phyloP scores from a whole-genome alignment of 1,139 yeast species.

The Insectozyma bohioensis region DNA sequence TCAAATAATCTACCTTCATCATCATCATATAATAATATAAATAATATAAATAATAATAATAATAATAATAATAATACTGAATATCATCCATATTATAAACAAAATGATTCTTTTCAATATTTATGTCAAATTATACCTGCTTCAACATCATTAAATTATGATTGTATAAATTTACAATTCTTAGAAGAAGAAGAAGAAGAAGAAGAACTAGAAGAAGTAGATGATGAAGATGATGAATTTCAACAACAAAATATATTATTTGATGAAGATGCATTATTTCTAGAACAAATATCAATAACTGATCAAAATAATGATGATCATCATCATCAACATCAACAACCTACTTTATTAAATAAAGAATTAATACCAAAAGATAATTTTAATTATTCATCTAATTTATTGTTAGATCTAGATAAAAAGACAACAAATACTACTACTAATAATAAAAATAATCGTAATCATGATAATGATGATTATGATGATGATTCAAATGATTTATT shows the following conservation, averaged over 20 bases:
- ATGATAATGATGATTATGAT: conserved; percentile 4
- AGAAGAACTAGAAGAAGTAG: background rate
- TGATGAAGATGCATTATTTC: too few relatives aligned
- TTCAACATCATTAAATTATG: conserved; percentile 19
- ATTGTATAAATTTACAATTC: conserved; percentile 26
- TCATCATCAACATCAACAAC: background rate
- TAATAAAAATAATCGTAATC: conserved; percentile 2
- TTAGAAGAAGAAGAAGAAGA: conserved; percentile 13
- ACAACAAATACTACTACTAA: background rate
- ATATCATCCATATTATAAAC: background rate
- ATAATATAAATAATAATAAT: too few relatives aligned
- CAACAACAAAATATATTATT: background rate
- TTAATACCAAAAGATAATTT: background rate
- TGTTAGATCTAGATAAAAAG: conserved; percentile 1
- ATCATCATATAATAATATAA: too few relatives aligned
- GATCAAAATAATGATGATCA: too few relatives aligned
- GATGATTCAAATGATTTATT: conserved; percentile 6
- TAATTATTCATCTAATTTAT: background rate
- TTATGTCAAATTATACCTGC: conserved; percentile 6
- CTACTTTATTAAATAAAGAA: background rate
- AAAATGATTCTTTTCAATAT: conserved; percentile 10
- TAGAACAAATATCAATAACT: too few relatives aligned
- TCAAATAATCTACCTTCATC: too few relatives aligned
- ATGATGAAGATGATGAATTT: conserved; percentile 2
- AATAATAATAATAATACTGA: too few relatives aligned